phyloP scores from a whole-genome alignment of 306 rosid genomes.

The Herpetospermum pedunculosum region DNA sequence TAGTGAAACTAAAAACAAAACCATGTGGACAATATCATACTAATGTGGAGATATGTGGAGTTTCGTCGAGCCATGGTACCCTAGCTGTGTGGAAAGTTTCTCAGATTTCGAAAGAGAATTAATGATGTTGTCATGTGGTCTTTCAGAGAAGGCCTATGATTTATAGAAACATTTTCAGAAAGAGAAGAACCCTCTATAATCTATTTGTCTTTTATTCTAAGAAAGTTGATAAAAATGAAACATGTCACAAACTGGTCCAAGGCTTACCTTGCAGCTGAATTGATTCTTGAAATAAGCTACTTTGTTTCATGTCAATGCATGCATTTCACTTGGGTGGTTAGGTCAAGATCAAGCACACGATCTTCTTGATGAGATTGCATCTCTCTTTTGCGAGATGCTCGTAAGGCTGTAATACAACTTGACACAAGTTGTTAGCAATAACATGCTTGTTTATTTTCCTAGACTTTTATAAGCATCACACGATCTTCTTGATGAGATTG shows the following conservation, averaged over 20 bases:
- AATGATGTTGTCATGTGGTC: no score
- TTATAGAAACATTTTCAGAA: constrained; percentile 48
- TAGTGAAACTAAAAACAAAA: no score
- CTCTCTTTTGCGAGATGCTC: constrained; percentile 72
- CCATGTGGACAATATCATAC: no score
- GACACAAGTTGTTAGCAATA: constrained; percentile 67
- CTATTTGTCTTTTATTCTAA: constrained; percentile 53
- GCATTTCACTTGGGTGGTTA: constrained; percentile 76
- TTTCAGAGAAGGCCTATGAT: constrained; percentile 70
- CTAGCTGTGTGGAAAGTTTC: no score
- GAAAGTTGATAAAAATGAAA: constrained; percentile 57
- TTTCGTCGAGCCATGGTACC: no score
- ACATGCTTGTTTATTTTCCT: no score
- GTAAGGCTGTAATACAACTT: constrained; percentile 71
- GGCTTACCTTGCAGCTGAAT: constrained; percentile 71
- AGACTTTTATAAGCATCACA: no score
- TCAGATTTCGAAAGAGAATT: no score
- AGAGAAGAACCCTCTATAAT: constrained; percentile 53
- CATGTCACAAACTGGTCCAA: constrained; percentile 60
- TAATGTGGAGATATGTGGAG: no score
- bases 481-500: constrained; percentile 77
- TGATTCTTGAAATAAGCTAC: constrained; percentile 76
- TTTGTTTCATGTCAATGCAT: constrained; percentile 71
- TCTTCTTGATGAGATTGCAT: constrained; percentile 72
- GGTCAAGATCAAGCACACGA: constrained; percentile 91